Percentiles rank a stretch among this genome's conserved stretches.
Conservation (phyloP, 768 basidiomycete genomes). For the Macrolepiota fuliginosa region DNA sequence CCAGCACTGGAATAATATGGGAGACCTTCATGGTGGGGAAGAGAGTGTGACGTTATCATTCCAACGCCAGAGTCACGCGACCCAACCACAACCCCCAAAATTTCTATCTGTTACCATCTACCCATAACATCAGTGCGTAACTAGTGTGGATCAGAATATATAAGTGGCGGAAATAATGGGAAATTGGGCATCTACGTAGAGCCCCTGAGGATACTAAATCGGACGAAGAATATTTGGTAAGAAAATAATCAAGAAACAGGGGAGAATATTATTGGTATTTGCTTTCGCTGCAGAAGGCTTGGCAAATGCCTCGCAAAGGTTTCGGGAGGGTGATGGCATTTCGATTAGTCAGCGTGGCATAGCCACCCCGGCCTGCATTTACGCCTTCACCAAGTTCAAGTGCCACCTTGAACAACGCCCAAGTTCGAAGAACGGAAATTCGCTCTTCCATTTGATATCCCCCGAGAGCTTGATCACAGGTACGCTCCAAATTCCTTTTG, state of each 20-base stretch:
- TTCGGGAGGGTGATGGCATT: not conserved
- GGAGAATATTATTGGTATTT: too few relatives aligned
- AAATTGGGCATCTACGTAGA: too few relatives aligned
- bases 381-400: not conserved
- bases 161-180: too few relatives aligned
- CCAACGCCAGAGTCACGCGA: not conserved
- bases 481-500: not conserved
- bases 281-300: too few relatives aligned
- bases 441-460: not conserved
- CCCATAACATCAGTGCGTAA: too few relatives aligned
- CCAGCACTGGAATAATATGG: not conserved
- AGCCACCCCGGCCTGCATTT: not conserved
- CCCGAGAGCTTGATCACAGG: not conserved
- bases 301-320: not conserved
- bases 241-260: too few relatives aligned
- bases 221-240: too few relatives aligned
- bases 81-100: too few relatives aligned
- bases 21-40: not conserved
- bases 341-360: slow-evolving; percentile 3
- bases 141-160: too few relatives aligned
- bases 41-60: not conserved
- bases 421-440: not conserved
- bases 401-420: not conserved
- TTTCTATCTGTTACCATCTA: too few relatives aligned
- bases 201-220: too few relatives aligned